These are phyloP conservation scores for Saturnispora gosingensis DNA, from an alignment of 805 yeast species.

Conservation along the genomic window DNA sequence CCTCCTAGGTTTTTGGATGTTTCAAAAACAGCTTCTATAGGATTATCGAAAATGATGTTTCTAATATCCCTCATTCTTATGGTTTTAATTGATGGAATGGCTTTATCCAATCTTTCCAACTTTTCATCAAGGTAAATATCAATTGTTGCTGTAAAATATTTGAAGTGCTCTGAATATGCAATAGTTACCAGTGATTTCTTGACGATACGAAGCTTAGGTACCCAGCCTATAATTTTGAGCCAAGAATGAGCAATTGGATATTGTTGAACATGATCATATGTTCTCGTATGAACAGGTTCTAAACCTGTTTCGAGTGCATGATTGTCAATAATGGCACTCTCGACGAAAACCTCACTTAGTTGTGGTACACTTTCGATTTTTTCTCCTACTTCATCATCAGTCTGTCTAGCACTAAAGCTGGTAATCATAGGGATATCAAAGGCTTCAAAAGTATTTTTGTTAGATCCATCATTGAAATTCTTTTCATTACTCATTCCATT, in stretches of 20 bases:
- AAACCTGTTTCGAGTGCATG: background rate
- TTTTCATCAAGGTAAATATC: conserved; percentile 45
- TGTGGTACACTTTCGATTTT: background rate
- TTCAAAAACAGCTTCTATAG: conserved; percentile 32
- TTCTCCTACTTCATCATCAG: background rate
- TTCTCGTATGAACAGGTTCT: conserved; percentile 18
- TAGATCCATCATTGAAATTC: background rate
- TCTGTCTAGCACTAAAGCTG: background rate
- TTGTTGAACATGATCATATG: conserved; percentile 33
- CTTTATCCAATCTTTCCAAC: conserved; percentile 46
- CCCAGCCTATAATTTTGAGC: conserved; percentile 20
- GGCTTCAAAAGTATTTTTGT: background rate
- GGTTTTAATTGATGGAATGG: conserved; percentile 51
- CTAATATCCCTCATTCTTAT: conserved; percentile 40
- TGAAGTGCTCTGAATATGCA: conserved; percentile 20
- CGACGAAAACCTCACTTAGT: background rate
- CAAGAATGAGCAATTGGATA: conserved; percentile 39
- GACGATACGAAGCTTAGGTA: conserved; percentile 22
- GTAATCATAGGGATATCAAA: background rate
- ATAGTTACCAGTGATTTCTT: conserved; percentile 17
- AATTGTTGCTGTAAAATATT: conserved; percentile 19
- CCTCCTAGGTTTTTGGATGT: conserved; percentile 7
- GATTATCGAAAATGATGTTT: conserved; percentile 28
- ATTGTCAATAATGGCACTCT: background rate
- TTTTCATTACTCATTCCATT: background rate